These are phyloP conservation scores for Xylaria longipes DNA, from an alignment of 495 filamentous ascomycete genomes.

Conservation along the genomic window DNA sequence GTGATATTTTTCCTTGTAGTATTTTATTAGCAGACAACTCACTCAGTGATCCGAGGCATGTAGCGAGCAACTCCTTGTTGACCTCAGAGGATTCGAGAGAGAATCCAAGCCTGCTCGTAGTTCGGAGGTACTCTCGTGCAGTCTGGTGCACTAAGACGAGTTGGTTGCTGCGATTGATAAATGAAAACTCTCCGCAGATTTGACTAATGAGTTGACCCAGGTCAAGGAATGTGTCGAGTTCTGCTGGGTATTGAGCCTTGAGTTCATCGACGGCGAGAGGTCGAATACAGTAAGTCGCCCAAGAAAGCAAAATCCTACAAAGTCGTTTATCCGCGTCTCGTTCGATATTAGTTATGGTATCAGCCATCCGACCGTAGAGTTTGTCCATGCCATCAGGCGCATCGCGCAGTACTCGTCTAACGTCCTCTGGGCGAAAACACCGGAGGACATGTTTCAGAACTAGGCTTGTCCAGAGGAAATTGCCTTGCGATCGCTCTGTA, in stretches of 20 bases:
- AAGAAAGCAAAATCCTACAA: constrained; percentile 5
- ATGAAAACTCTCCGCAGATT: constrained; percentile 12
- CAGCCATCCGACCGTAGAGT: constrained; percentile 5
- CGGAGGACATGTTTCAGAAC: constrained; percentile 2
- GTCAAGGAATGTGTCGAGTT: background rate
- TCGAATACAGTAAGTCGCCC: background rate
- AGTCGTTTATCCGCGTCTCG: background rate
- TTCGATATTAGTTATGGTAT: background rate
- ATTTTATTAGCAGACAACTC: background rate
- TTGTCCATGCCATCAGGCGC: constrained; percentile 9
- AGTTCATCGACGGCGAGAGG: constrained; percentile 10
- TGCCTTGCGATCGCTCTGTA: constrained; percentile 31
- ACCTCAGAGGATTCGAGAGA: background rate
- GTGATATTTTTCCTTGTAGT: background rate
- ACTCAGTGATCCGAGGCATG: background rate
- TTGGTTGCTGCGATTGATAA: background rate
- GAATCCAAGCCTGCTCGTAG: background rate
- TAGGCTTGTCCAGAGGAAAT: constrained; percentile 37
- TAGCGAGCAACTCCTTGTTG: constrained; percentile 9
- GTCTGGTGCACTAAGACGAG: constrained; percentile 8
- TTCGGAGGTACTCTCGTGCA: constrained; percentile 1
- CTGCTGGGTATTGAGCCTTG: background rate
- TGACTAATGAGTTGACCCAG: background rate
- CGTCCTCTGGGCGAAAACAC: constrained; percentile 6
- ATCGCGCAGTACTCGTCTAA: background rate